phyloP scores from a whole-genome alignment of 306 rosid species.

The Rubus idaeus region DNA sequence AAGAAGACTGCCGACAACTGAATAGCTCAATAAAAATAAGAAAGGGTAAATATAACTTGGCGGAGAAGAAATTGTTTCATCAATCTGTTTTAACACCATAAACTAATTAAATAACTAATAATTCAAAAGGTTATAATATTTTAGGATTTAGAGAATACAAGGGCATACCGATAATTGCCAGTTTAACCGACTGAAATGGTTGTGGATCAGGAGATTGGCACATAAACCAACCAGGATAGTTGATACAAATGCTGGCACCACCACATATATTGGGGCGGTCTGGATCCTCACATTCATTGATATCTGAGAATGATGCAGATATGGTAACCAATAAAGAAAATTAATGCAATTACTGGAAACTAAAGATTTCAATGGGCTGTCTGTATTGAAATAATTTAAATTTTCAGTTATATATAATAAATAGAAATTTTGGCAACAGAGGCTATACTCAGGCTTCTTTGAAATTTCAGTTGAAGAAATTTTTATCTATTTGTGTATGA shows the following conservation, averaged over 20 bases:
- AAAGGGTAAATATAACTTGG: not conserved
- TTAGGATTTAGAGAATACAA: not conserved
- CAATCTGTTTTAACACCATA: not conserved
- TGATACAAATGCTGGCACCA: not conserved
- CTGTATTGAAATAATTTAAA: no score
- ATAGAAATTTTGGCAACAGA: no score
- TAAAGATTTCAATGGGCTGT: no score
- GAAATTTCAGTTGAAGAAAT: not conserved
- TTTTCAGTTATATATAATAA: no score
- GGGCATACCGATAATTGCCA: not conserved
- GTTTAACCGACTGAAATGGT: not conserved
- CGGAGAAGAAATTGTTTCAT: not conserved
- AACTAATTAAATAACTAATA: no score
- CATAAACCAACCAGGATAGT: not conserved
- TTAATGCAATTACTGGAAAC: no score
- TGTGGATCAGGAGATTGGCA: not conserved
- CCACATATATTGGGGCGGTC: not conserved
- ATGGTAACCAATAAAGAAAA: not conserved
- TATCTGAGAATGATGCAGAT: not conserved
- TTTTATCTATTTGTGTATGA: not conserved
- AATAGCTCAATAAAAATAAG: not conserved
- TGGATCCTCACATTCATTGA: conserved; percentile 14
- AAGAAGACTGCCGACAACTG: conserved; percentile 3
- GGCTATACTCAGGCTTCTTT: no score
- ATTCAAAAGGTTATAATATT: not conserved